Evolutionary conservation across 371 early-diverging fungal genomes (phyloP).

Genomic region (Rhizopus sp.): DNA sequence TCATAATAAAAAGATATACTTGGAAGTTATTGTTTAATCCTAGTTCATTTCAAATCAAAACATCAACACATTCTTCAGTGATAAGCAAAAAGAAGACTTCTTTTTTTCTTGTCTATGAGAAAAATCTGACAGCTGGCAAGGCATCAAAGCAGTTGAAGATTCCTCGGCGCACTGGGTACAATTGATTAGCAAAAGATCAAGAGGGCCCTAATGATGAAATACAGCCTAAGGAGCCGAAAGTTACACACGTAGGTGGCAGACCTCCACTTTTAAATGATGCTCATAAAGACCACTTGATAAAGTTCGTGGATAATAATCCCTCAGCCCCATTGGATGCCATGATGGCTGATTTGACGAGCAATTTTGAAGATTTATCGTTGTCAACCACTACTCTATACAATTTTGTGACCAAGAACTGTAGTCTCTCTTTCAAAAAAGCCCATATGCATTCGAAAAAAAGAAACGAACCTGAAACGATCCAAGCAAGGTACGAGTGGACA

Average conservation of each 20-base stretch:
- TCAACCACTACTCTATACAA: conserved; percentile 1
- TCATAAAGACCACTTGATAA: conserved; percentile 11
- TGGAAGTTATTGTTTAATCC: too few relatives aligned
- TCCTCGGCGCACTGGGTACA: conserved; percentile 9
- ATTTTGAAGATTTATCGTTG: conserved; percentile 11
- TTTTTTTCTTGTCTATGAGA: conserved; percentile 7
- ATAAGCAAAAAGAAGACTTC: neutral
- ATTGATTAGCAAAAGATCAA: conserved; percentile 13
- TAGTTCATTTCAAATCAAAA: too few relatives aligned
- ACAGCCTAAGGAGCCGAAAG: conserved; percentile 5
- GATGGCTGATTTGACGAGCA: conserved; percentile 5
- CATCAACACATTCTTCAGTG: too few relatives aligned
- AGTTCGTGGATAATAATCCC: conserved; percentile 8
- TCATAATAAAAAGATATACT: too few relatives aligned
- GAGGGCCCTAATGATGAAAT: conserved; percentile 6
- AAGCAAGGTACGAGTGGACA: conserved; percentile 8
- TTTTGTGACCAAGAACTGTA: conserved; percentile 9
- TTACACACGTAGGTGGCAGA: neutral
- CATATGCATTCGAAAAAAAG: conserved; percentile 10
- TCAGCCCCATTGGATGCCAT: conserved; percentile 9
- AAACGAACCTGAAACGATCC: conserved; percentile 6
- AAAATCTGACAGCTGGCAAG: conserved; percentile 10
- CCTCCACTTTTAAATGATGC: neutral
- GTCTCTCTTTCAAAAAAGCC: conserved; percentile 11
- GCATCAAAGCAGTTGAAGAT: conserved; percentile 12